These are phyloP conservation scores for Colletotrichum plurivorum DNA, from an alignment of 2,329 filamentous ascomycete species.

Conservation along the genomic window DNA sequence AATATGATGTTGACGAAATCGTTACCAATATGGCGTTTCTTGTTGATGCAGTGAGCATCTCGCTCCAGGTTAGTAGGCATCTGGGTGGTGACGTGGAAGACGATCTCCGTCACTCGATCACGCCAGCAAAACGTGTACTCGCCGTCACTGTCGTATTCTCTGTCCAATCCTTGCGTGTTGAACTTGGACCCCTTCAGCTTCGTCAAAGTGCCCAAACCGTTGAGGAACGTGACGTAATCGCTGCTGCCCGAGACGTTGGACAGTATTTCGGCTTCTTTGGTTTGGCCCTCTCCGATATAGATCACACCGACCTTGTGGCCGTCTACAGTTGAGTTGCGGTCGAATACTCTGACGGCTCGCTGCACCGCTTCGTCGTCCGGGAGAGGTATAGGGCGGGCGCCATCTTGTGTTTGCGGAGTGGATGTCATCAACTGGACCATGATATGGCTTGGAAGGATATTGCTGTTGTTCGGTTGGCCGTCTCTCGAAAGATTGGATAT, in stretches of 20 bases:
- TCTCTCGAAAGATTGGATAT: conserved; percentile 65
- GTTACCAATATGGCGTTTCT: conserved; percentile 97
- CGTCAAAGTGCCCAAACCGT: conserved; percentile 85
- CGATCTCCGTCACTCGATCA: conserved; percentile 92
- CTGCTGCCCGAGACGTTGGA: conserved; percentile 88
- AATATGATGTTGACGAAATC: conserved; percentile 99
- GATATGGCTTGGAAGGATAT: conserved; percentile 80
- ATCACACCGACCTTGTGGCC: conserved; percentile 96
- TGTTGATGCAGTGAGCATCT: conserved; percentile 82
- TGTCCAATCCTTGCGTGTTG: conserved; percentile 93
- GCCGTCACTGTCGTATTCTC: conserved; percentile 82
- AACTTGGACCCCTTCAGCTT: conserved; percentile 86
- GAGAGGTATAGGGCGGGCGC: conserved; percentile 80
- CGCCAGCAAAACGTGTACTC: conserved; percentile 94
- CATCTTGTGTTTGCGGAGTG: conserved; percentile 69
- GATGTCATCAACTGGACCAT: conserved; percentile 78
- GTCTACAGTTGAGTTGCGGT: conserved; percentile 90
- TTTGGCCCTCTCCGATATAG: conserved; percentile 92
- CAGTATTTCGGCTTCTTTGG: conserved; percentile 85
- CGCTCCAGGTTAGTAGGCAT: conserved; percentile 91
- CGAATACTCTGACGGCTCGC: conserved; percentile 85
- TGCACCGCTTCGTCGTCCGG: conserved; percentile 78
- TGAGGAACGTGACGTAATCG: conserved; percentile 89
- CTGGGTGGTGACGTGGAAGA: conserved; percentile 96
- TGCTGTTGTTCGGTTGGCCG: conserved; percentile 67